Base-by-base conservation (phyloP, 441 rosid genomes). In the Pelargonium cotyledonis region DNA sequence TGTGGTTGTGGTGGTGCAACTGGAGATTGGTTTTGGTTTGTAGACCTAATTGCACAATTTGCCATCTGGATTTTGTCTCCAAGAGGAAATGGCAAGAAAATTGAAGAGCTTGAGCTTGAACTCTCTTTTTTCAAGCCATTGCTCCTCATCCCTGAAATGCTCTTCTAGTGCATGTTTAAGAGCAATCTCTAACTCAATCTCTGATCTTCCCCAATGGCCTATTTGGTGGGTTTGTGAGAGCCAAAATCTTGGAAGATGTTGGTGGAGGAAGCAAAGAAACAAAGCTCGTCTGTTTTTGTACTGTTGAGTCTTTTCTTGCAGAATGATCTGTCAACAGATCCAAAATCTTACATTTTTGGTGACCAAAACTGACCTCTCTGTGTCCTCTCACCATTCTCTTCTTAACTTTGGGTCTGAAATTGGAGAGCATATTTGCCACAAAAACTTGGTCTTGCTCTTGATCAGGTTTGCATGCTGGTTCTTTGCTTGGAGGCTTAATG, bases 251-350 rank as follows among this genome's bases (percentile, higher is more conserved):
- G n/a, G 90, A 84, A 63, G 83, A 51, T 67, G 88, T 62, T 64
- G 82, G 79, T 0, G 84, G 81, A 65, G 82, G 88, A n/a, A n/a
- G 89, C 63, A 85, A 79, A 70, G 86, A 79, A 58, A 84, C 80
- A 82, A 82, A 81, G 73, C 86, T 82, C 15, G 69, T 73, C 68
- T 67, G 79, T 57, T 80, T 76, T 62, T 76, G 80, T 51, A 70
- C 70, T 41, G n/a, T n/a, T n/a, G n/a, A n/a, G n/a, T n/a, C n/a
- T n/a, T n/a, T n/a, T n/a, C n/a, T n/a, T n/a, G n/a, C n/a, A n/a
- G n/a, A n/a, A n/a, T n/a, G n/a, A n/a, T n/a, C n/a, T n/a, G 84
- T 78, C 71, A 43, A 11, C 8, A 8, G 10, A 43, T 43, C 11
- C 8, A 43, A 8, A 43, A 43, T 1, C 47, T 11, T 43, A 8